These are phyloP conservation scores for Boletales sp. DNA, from an alignment of 768 basidiomycete genomes.

Conservation along the genomic window DNA sequence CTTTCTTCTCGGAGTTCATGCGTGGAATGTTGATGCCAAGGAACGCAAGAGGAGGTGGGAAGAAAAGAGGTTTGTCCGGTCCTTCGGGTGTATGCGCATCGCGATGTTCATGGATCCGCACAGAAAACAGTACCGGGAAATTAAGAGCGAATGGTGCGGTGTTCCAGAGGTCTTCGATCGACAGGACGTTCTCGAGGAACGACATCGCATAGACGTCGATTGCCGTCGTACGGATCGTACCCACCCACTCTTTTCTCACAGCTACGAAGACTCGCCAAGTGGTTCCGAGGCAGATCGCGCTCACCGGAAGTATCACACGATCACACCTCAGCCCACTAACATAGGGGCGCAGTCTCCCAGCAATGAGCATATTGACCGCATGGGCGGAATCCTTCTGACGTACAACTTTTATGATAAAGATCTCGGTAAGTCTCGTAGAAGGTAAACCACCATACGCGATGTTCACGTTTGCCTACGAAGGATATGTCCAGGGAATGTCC, in stretches of 20 bases:
- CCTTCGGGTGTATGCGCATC: not conserved
- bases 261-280: conserved; percentile 31
- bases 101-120: conserved; percentile 7
- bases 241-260: conserved; percentile 80
- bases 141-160: conserved; percentile 82
- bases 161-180: conserved; percentile 79
- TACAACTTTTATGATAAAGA: conserved; percentile 90
- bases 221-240: conserved; percentile 93
- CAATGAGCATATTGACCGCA: conserved; percentile 89
- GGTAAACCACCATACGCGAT: not conserved
- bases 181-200: conserved; percentile 79
- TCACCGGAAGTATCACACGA: conserved; percentile 60
- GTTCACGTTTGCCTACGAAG: conserved; percentile 37
- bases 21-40: conserved; percentile 67
- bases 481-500: conserved; percentile 99
- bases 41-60: conserved; percentile 64
- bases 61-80: conserved; percentile 49
- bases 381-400: conserved; percentile 82
- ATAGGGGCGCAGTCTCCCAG: conserved; percentile 85
- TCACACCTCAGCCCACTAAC: conserved; percentile 68
- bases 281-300: conserved; percentile 52
- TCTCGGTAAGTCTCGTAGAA: conserved; percentile 53
- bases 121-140: conserved; percentile 64
- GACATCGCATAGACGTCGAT: conserved; percentile 95
- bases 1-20: conserved; percentile 78